Evolutionary conservation across 345 rosid species (phyloP).

Genomic region (Murraya koenigii): DNA sequence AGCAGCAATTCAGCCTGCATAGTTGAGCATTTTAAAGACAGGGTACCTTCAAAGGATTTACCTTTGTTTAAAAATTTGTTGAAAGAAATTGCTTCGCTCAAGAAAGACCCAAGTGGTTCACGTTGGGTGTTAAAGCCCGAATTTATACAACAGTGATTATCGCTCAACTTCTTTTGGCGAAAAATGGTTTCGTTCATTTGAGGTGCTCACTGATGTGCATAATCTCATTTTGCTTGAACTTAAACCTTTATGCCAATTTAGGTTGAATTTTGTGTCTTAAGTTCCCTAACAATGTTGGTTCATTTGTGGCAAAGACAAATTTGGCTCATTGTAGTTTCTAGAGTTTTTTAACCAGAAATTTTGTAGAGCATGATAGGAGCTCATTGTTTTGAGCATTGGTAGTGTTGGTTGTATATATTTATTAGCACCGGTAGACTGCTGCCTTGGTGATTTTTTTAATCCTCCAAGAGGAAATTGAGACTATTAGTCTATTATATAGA

Average conservation of each 20-base stretch:
- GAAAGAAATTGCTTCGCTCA: slow-evolving; percentile 74
- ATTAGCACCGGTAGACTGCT: neutral
- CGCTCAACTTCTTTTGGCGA: neutral
- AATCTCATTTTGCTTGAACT: neutral
- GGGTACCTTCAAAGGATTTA: slow-evolving; percentile 50
- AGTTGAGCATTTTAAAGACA: slow-evolving; percentile 68
- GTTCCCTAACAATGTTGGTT: neutral
- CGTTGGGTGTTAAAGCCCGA: slow-evolving; percentile 78
- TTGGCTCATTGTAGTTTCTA: neutral
- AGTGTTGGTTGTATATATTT: neutral
- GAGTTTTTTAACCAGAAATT: neutral
- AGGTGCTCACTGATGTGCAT: neutral
- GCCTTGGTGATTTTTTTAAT: neutral
- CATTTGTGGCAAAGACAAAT: neutral
- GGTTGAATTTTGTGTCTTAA: neutral
- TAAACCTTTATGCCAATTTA: neutral
- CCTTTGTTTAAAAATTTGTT: slow-evolving; percentile 76
- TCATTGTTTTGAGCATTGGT: neutral
- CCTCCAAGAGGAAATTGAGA: neutral
- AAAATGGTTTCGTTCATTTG: neutral
- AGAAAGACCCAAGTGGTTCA: slow-evolving; percentile 50
- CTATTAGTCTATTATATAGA: no score
- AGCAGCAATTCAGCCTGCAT: slow-evolving; percentile 60
- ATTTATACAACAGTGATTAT: slow-evolving; percentile 32
- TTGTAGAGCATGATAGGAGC: neutral